Evolutionary conservation across 2,329 filamentous ascomycete genomes (phyloP), one percentile per base, ranked within the genome.

Genomic region (Exserohilum rostratum): DNA sequence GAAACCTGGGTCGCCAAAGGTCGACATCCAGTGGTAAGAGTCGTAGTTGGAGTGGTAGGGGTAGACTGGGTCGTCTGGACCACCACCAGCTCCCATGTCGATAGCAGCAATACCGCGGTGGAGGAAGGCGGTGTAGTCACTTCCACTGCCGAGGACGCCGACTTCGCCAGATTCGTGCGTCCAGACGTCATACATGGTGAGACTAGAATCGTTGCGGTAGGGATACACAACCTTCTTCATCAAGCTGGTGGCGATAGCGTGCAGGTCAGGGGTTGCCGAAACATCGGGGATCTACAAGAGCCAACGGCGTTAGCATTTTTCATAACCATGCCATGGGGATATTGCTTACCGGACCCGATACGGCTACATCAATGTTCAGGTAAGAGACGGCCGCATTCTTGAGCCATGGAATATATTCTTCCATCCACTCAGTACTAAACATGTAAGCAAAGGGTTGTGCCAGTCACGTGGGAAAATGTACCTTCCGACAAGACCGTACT

Each of bases 1-100:
- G 64, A 82, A 83, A 2, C 78, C 80, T 0, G 80, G 80, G 60
- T 84, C 82, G 5, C 80, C 82, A 52, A 77, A 83, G 0, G 72
- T 78, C 0, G 68, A 61, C 80, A 84, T 83, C 82, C 82, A 84
- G 53, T 79, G 76, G 56, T 80, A 82, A 29, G 73, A 69, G 57
- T 82, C 69, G 69, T 82, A 82, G 62, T 72, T 75, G 25, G 74
- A 78, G 60, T 82, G 79, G 62, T 81, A 81, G 27, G 74, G 79
- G 50, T 81, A 82, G 7, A 82, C 66, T 0, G 79, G 74, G 39
- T 79, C 77, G 1, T 67, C 64, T 3, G 71, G 67, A 4, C 74
- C 74, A 2, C 61, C 65, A 5, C 69, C 72, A 25, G 75, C 68
- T 18, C 79, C 79, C 55, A 80, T 67, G 46, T 81, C 78, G 33